These are phyloP conservation scores for Cutaneotrichosporon daszewskae DNA, from an alignment of 1,284 basidiomycete genomes.

Conservation along the genomic window DNA sequence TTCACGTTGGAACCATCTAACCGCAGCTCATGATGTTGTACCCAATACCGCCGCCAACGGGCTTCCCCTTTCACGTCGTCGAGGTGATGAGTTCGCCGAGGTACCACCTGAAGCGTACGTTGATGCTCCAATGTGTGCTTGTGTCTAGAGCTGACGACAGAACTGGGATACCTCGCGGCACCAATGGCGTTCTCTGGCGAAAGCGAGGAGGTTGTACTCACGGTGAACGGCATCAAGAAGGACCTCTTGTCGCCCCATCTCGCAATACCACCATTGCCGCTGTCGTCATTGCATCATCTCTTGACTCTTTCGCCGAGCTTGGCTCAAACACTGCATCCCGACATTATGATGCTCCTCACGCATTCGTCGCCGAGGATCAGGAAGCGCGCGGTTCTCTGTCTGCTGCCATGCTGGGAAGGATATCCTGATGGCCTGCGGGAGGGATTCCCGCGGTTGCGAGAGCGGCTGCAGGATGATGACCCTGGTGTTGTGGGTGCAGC, in stretches of 20 bases:
- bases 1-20: not conserved
- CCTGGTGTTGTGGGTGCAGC: slow-evolving; percentile 85
- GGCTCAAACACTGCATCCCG: slow-evolving; percentile 78
- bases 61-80: slow-evolving; percentile 78
- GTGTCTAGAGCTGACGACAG: slow-evolving; percentile 35
- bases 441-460: slow-evolving; percentile 67
- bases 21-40: slow-evolving; percentile 50
- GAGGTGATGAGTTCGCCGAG: slow-evolving; percentile 95
- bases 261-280: slow-evolving; percentile 70
- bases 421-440: slow-evolving; percentile 68
- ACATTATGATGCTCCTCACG: slow-evolving; percentile 80
- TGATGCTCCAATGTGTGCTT: not conserved
- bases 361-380: slow-evolving; percentile 84
- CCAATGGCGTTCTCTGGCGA: slow-evolving; percentile 86
- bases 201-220: slow-evolving; percentile 95
- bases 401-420: slow-evolving; percentile 70
- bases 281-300: slow-evolving; percentile 84
- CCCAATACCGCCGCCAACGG: slow-evolving; percentile 48
- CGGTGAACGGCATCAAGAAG: slow-evolving; percentile 98
- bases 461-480: slow-evolving; percentile 82
- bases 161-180: slow-evolving; percentile 91
- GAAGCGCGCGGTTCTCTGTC: slow-evolving; percentile 77
- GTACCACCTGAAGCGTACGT: slow-evolving; percentile 72
- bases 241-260: slow-evolving; percentile 70
- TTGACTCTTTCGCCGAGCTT: slow-evolving; percentile 83